Percentiles rank a stretch among this genome's conserved stretches.
phyloP scores from a whole-genome alignment of 352 stramenopile species.

The Pythium pectinolyticum region DNA sequence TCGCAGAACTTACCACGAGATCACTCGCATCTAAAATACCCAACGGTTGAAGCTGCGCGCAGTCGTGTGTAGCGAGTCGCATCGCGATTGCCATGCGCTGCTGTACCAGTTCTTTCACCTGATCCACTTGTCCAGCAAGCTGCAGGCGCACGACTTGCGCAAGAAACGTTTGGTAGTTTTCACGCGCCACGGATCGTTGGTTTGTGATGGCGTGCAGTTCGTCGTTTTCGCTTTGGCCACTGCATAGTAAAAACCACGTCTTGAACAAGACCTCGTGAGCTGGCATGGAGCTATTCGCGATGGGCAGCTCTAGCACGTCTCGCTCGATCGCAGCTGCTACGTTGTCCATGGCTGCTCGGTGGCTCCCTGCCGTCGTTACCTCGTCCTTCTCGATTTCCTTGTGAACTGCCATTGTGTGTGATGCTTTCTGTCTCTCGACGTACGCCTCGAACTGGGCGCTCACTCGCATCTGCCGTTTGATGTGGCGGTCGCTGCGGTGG shows the following conservation, averaged over 20 bases:
- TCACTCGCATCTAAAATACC: background rate
- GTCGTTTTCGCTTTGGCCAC: background rate
- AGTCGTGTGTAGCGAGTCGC: background rate
- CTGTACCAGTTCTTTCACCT: conserved; percentile 15
- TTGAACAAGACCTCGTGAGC: conserved; percentile 53
- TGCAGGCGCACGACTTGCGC: conserved; percentile 7
- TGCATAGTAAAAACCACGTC: conserved; percentile 43
- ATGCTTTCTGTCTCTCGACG: conserved; percentile 6
- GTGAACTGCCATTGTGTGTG: background rate
- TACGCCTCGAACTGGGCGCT: conserved; percentile 47
- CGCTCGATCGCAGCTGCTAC: conserved; percentile 35
- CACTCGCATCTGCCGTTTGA: conserved; percentile 43
- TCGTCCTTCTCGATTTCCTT: background rate
- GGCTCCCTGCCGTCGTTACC: background rate
- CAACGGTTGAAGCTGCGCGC: background rate
- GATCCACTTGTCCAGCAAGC: background rate
- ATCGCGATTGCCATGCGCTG: conserved; percentile 12
- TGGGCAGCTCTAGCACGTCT: conserved; percentile 47
- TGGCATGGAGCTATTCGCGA: conserved; percentile 20
- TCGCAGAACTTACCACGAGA: conserved; percentile 16
- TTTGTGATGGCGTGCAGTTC: background rate
- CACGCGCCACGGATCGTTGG: background rate
- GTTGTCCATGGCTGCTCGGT: too few relatives aligned
- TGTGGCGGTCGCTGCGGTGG: conserved; percentile 40
- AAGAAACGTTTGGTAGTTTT: conserved; percentile 17